phyloP scores from a whole-genome alignment of 208 protist species.

The Wallacemonas sp. region DNA sequence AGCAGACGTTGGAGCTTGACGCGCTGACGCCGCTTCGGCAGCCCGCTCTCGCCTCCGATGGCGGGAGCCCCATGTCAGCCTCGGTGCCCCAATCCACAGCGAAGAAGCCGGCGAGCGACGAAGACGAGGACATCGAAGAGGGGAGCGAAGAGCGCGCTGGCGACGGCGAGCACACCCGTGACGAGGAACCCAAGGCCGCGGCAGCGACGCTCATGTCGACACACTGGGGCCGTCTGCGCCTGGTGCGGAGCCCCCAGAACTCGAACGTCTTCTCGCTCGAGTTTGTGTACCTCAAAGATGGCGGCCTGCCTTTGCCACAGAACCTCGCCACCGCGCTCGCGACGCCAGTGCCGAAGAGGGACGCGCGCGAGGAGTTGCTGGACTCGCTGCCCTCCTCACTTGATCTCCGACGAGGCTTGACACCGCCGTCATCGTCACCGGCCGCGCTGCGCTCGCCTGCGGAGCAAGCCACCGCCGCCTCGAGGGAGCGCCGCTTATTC shows the following conservation, averaged over 20 bases:
- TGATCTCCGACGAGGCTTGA: slow-evolving; percentile 29
- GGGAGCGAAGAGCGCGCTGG: not conserved
- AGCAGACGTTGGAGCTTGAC: no score
- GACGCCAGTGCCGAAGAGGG: slow-evolving; percentile 18
- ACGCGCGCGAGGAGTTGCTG: slow-evolving; percentile 39
- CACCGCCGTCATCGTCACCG: slow-evolving; percentile 7
- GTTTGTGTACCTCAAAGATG: slow-evolving; percentile 66
- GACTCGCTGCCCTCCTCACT: slow-evolving; percentile 44
- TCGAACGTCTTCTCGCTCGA: slow-evolving; percentile 47
- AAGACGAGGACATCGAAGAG: not conserved
- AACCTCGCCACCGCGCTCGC: slow-evolving; percentile 30
- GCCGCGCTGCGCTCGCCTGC: slow-evolving; percentile 4
- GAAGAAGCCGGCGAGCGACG: not conserved
- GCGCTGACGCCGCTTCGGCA: not conserved
- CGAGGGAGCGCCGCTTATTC: slow-evolving; percentile 60
- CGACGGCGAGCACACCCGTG: not conserved
- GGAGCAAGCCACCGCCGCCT: slow-evolving; percentile 6
- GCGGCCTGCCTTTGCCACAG: slow-evolving; percentile 35
- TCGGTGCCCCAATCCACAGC: not conserved
- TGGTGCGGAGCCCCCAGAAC: slow-evolving; percentile 11
- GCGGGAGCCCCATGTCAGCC: not conserved
- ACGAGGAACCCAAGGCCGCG: not conserved
- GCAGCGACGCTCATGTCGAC: slow-evolving; percentile 16
- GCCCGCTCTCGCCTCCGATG: not conserved
- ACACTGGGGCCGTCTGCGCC: slow-evolving; percentile 23